Percentiles rank a stretch among this genome's conserved stretches.
Evolutionary conservation across 2,329 filamentous ascomycete species (phyloP).

Genomic region (Volutella citrinella): DNA sequence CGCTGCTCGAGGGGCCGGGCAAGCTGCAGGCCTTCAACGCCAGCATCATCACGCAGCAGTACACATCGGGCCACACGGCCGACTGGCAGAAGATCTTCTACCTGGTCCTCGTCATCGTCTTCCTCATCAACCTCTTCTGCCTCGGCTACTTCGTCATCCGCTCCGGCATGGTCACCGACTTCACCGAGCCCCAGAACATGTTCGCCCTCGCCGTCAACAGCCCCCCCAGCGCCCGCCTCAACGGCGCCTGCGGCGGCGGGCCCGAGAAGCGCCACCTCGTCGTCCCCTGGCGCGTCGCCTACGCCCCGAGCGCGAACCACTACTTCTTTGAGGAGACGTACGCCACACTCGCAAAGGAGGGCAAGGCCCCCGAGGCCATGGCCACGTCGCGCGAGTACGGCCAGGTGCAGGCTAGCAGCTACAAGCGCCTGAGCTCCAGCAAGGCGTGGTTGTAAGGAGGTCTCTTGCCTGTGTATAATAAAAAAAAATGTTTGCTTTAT

Average conservation of each 20-base stretch:
- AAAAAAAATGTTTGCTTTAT: too few relatives aligned
- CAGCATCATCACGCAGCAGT: conserved; percentile 62
- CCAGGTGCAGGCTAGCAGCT: conserved; percentile 16
- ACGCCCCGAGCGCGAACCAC: conserved; percentile 36
- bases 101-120: conserved; percentile 61
- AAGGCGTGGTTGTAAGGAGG: conserved; percentile 24
- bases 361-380: conserved; percentile 33
- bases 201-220: conserved; percentile 69
- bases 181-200: conserved; percentile 73
- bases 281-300: conserved; percentile 42
- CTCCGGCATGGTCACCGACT: conserved; percentile 68
- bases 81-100: conserved; percentile 66
- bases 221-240: conserved; percentile 34
- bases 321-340: conserved; percentile 42
- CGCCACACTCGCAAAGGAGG: conserved; percentile 22
- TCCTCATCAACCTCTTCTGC: conserved; percentile 64
- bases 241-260: conserved; percentile 37
- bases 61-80: conserved; percentile 62
- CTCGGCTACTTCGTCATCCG: conserved; percentile 56
- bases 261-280: conserved; percentile 34
- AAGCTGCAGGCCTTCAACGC: conserved; percentile 60
- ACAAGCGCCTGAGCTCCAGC: conserved; percentile 27
- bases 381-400: conserved; percentile 29
- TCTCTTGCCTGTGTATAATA: too few relatives aligned
- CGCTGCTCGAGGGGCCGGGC: conserved; percentile 40